Conservation (phyloP, 805 yeast genomes). For the Jamesozyma hellenica region DNA sequence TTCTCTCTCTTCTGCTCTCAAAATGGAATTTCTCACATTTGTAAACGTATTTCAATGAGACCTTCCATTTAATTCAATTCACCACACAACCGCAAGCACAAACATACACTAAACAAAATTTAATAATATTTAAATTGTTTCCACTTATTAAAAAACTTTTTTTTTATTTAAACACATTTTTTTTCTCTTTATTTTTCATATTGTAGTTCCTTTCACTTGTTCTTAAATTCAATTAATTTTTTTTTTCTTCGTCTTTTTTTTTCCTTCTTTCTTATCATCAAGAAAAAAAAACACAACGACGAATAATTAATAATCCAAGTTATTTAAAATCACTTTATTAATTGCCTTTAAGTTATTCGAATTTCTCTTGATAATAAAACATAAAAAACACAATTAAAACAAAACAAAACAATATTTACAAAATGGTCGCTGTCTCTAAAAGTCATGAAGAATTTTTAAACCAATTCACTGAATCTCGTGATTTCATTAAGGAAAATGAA, state of each 20-base stretch:
- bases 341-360: background rate
- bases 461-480: slow-evolving; percentile 56
- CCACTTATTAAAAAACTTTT: too few species aligned
- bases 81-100: too few species aligned
- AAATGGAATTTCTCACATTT: too few species aligned
- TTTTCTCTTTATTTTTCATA: too few species aligned
- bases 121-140: too few species aligned
- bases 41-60: too few species aligned
- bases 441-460: slow-evolving; percentile 46
- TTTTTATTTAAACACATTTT: too few species aligned
- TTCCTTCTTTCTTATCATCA: background rate
- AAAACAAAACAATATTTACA: background rate
- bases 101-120: too few species aligned
- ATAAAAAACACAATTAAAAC: background rate
- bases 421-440: slow-evolving; percentile 4
- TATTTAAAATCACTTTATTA: background rate
- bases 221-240: background rate
- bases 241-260: background rate
- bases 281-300: background rate
- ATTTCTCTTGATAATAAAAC: background rate
- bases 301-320: background rate
- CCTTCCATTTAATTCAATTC: too few species aligned
- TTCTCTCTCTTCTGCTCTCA: too few species aligned
- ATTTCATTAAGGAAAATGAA: slow-evolving; percentile 58
- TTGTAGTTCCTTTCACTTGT: too few species aligned